Evolutionary conservation across 1,139 yeast species (phyloP), one percentile per base, ranked within the genome.

Genomic region (Pichia sp.): DNA sequence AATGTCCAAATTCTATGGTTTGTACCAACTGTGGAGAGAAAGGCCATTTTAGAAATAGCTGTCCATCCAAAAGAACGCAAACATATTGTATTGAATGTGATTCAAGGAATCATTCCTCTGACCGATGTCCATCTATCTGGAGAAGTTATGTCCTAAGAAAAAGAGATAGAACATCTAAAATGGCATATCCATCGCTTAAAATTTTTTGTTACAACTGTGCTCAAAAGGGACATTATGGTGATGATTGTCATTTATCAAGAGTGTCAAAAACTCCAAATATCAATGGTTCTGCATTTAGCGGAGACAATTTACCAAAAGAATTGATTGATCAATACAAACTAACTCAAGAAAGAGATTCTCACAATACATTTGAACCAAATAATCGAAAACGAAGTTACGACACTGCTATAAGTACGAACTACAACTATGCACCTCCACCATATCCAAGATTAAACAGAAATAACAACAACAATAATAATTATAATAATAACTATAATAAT

Each of bases 161-260:
- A 6, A 41, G 40, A 4, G 53, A 30, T 45, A 48, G 16, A 46
- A 55, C 46, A 47, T 54, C 56, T 23, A 56, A 52, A 35, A 55
- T 57, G 16, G 66, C 66, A 8, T 66, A 75, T 40, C 71, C 74
- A 4, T 56, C 60, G 24, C 62, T 62, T 24, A 49, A 57, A 24
- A 71, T 87, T 7, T 81, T 66, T 53, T 89, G 97, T 60, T 89
- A 89, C 61, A 87, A 89, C 64, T 89, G 97, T 66, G 95, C 87
- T 1, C 71, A 68, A 10, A 68, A 69, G 38, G 81, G 81, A 3
- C 97, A 89, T 66, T 87, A 77, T 59, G 96, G 97, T 16, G 97
- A 89, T 57, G 96, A 89, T 53, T 89, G 97, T 61, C 62, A 65
- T 1, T 68, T 67, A 35, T 63, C 62, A 35, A 69, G 94, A 55